Conservation (phyloP, 805 yeast genomes). For the Cyberlindnera americana region DNA sequence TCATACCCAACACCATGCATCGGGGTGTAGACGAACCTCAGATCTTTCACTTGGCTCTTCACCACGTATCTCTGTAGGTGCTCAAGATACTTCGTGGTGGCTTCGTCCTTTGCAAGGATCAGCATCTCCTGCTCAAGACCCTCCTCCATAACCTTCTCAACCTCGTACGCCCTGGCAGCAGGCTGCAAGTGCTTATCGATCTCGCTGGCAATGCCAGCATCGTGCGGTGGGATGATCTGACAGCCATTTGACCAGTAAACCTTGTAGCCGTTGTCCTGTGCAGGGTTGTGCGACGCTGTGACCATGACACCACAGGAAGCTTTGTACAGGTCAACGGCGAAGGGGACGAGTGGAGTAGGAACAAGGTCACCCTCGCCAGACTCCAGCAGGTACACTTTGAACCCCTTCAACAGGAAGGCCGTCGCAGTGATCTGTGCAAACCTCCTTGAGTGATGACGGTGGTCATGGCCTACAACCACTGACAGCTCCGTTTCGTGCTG, state of each 20-base stretch:
- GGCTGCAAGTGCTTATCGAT: conserved; percentile 64
- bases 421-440: conserved; percentile 80
- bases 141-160: conserved; percentile 34
- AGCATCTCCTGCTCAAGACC: conserved; percentile 30
- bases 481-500: conserved; percentile 29
- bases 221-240: conserved; percentile 94
- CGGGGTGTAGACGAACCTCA: conserved; percentile 79
- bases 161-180: conserved; percentile 50
- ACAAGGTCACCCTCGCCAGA: conserved; percentile 32
- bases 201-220: conserved; percentile 59
- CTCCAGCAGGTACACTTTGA: conserved; percentile 64
- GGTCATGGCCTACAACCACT: conserved; percentile 89
- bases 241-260: conserved; percentile 94
- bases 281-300: conserved; percentile 87
- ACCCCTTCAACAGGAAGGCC: conserved; percentile 65
- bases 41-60: conserved; percentile 22
- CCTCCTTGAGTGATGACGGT: conserved; percentile 71
- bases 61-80: conserved; percentile 34
- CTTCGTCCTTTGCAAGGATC: conserved; percentile 38
- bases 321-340: conserved; percentile 57
- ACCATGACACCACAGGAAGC: conserved; percentile 89
- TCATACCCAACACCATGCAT: conserved; percentile 93
- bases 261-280: conserved; percentile 87
- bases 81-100: conserved; percentile 40
- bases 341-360: conserved; percentile 94